Base-by-base conservation (phyloP, 164 flowering plant genomes). In the Protea cynaroides region DNA sequence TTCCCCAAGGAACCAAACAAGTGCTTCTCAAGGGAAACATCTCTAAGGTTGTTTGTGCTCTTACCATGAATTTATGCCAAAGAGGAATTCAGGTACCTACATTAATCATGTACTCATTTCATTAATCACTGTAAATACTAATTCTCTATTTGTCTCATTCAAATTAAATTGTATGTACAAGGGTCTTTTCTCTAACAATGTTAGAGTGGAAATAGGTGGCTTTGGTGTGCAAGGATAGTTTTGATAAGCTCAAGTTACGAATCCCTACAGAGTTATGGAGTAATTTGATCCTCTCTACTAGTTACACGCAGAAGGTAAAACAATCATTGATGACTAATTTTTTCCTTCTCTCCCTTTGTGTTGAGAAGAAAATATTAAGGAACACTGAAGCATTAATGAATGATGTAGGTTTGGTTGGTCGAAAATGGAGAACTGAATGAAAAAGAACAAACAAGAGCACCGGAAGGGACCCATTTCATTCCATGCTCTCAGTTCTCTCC, bases 401-500 rank as follows among this genome's bases (percentile, higher is more conserved):
- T 23, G 59, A 55, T 49, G 56, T 59, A 81, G 87, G 71, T 57
- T 71, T 85, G 87, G 87, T 34, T 85, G 40, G 86, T 83, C 38
- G 88, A 83, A 57, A 81, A 84, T 65, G 84, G 75, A 55, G 49
- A 10, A 10, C 21, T 82, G 19, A 71, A 18, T 1, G 68, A 75
- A 14, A 66, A 62, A 25, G 83, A 80, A 37, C 84, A 80, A 19
- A 10, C 37, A 21, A 79, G 71, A 56, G 86, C 86, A 46, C 24
- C 77, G 19, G 75, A 81, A 65, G 86, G 84, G 46, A 73, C 91
- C 24, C 5, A 67, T 8, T 84, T 84, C 65, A 72, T 84, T 63
- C 91, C 91, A 0, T 75, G 73, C 56, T 82, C 85, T 1, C 79
- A 76, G 46, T 75, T 82, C 49, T 82, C 83, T 47, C 77, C 81